Evolutionary conservation across 2,329 filamentous ascomycete genomes (phyloP), one percentile per base, ranked within the genome.

Genomic region (Pochonia chlamydosporia): DNA sequence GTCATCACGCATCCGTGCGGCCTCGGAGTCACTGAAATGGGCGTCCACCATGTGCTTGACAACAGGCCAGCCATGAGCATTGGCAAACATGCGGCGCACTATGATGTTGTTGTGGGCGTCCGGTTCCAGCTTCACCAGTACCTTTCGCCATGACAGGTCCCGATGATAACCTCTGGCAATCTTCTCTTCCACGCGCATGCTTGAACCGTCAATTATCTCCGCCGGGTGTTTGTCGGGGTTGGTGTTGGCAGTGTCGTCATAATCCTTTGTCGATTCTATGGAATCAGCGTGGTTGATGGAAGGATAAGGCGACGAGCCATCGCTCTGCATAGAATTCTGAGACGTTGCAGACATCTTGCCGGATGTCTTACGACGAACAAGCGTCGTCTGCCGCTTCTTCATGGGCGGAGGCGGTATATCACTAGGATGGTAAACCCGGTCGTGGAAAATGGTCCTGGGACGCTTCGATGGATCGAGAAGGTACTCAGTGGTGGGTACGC

Each of bases 51-150:
- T 71, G 67, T 99, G 93, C 67, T 96, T 91, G 43, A 97, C 74
- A 1, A 99, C 93, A 1, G 93, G 93, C 93, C 93, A 99, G 2
- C 93, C 93, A 58, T 95, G 95, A 0, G 93, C 93, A 60, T 99
- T 99, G 48, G 90, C 85, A 64, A 99, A 99, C 84, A 90, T 95
- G 47, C 93, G 85, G 14, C 93, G 85, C 21, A 99, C 93, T 50
- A 97, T 86, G 55, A 99, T 95, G 65, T 99, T 99, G 68, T 99
- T 99, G 70, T 99, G 93, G 0, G 93, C 93, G 66, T 99, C 93
- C 0, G 93, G 93, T 63, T 99, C 92, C 3, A 99, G 75, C 46
- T 93, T 87, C 13, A 99, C 93, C 4, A 99, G 79, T 1, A 99
- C 93, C 63, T 99, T 99, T 40, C 93, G 87, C 93, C 93, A 99